Evolutionary conservation across 176 grass and related monocot species (phyloP).

Genomic region (Musa acuminata): DNA sequence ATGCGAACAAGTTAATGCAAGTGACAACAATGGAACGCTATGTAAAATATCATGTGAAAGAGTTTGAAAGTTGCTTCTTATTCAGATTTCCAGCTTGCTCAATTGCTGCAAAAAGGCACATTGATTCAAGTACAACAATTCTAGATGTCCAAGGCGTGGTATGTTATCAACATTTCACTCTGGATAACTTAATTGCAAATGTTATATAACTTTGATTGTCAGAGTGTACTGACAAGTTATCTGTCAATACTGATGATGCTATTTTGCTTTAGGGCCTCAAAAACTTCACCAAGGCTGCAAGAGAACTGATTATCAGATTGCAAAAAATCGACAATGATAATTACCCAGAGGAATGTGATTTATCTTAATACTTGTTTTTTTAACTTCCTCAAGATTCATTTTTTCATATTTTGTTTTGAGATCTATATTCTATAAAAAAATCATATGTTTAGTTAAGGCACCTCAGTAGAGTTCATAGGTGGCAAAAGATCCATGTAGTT

Average conservation of each 20-base stretch:
- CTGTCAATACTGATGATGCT: neutral
- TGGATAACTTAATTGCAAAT: neutral
- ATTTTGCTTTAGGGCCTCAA: neutral
- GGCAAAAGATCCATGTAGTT: neutral
- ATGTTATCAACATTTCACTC: neutral
- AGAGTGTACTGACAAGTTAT: neutral
- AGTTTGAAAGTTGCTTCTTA: neutral
- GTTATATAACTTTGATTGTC: neutral
- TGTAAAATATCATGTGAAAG: neutral
- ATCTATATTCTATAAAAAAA: too few species aligned
- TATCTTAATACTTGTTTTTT: neutral
- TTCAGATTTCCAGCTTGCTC: conserved; percentile 1
- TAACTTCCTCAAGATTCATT: neutral
- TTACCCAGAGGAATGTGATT: neutral
- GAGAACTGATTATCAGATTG: neutral
- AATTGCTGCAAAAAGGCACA: neutral
- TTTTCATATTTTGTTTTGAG: neutral
- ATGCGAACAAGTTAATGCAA: conserved; percentile 3
- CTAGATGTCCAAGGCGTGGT: neutral
- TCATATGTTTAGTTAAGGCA: neutral
- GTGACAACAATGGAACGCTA: conserved; percentile 1
- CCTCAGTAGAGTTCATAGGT: neutral
- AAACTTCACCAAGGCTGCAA: conserved; percentile 1
- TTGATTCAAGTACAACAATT: neutral
- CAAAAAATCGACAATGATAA: neutral